Evolutionary conservation across 257 asterid genomes (phyloP).

Genomic region (Nicotiana paniculata): DNA sequence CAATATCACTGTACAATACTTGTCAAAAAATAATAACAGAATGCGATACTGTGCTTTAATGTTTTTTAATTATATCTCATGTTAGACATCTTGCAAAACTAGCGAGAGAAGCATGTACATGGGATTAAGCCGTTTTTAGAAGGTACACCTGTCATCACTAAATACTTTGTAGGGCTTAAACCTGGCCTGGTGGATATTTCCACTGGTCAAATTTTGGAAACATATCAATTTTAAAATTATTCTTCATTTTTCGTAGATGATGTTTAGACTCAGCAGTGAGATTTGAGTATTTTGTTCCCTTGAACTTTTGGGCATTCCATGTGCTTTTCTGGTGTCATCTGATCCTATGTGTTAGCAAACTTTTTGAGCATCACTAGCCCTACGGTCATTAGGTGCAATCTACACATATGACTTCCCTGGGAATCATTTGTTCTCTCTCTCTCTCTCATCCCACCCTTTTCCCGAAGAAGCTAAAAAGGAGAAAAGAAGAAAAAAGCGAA

Average conservation of each 20-base stretch:
- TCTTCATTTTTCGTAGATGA: neutral
- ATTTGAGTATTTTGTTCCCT: neutral
- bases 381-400: neutral
- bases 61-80: neutral
- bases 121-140: neutral
- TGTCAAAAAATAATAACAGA: neutral
- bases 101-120: neutral
- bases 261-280: neutral
- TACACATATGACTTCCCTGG: neutral
- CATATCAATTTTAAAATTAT: neutral
- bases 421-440: too few relatives aligned
- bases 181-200: neutral
- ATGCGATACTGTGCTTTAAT: neutral
- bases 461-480: neutral
- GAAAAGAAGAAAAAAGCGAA: neutral
- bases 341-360: neutral
- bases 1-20: neutral
- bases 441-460: neutral
- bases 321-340: neutral
- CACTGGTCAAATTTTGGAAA: neutral
- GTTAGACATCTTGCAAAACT: neutral
- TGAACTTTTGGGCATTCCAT: neutral
- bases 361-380: neutral
- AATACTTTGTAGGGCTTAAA: neutral
- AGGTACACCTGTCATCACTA: neutral